A percentile compares a stretch with the other conserved stretches of the same genome.
These are phyloP conservation scores for Sphagnum fallax DNA, from an alignment of 228 moss, liverwort and hornwort species.

Conservation along the genomic window DNA sequence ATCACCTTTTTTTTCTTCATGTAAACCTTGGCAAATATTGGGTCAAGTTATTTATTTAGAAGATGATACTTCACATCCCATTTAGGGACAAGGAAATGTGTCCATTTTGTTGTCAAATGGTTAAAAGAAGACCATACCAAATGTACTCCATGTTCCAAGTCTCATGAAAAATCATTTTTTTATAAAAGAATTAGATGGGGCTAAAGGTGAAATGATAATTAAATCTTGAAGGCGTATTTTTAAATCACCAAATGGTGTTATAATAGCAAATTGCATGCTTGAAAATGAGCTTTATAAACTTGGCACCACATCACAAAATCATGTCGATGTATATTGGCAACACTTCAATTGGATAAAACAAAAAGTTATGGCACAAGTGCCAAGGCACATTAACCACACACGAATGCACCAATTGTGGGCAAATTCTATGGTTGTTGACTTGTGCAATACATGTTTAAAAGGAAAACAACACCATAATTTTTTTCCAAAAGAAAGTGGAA, in stretches of 20 bases:
- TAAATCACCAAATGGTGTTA: background rate
- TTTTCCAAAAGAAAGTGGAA: no score
- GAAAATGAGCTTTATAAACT: background rate
- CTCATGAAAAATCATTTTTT: background rate
- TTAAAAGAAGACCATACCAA: background rate
- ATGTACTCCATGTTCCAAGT: background rate
- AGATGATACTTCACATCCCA: no score
- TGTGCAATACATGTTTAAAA: no score
- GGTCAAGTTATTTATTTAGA: background rate
- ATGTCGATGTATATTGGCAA: background rate
- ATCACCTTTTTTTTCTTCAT: background rate
- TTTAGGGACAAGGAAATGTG: background rate
- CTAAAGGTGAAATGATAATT: background rate
- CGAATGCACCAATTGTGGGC: no score
- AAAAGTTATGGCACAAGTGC: no score
- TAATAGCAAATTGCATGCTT: background rate
- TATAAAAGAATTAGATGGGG: background rate
- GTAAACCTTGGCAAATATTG: background rate
- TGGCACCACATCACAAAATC: background rate
- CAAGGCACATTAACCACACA: no score
- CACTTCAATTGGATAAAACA: no score
- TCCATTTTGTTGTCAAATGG: background rate
- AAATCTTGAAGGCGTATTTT: background rate
- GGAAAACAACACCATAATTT: no score
- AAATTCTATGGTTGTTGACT: no score